A percentile compares a stretch with the other conserved stretches of the same genome.
phyloP scores from a whole-genome alignment of 192 early-diverging fungal genomes.

The Helicostylum pulchrum region DNA sequence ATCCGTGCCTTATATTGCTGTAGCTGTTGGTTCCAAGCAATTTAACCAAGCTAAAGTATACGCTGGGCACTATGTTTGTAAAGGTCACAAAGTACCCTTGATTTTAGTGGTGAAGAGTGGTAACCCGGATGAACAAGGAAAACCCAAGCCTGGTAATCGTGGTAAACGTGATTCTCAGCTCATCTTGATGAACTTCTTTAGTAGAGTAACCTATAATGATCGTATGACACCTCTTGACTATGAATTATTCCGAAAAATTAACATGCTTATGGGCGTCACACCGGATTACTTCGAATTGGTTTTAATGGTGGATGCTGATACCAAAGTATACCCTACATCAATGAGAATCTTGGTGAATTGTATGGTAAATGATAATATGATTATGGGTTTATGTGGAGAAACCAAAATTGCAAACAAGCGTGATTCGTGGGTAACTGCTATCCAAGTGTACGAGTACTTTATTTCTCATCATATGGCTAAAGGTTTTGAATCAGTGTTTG shows the following conservation, averaged over 20 bases:
- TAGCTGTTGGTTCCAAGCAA: constrained; percentile 72
- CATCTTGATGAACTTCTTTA: constrained; percentile 95
- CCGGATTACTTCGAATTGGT: constrained; percentile 82
- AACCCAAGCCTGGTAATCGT: constrained; percentile 82
- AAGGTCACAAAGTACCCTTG: constrained; percentile 64
- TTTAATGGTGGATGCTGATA: constrained; percentile 92
- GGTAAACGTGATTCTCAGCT: constrained; percentile 97
- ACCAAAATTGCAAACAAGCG: constrained; percentile 95
- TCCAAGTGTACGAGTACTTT: constrained; percentile 99
- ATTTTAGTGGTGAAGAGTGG: constrained; percentile 74
- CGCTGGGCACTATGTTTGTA: constrained; percentile 68
- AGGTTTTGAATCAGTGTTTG: constrained; percentile 94
- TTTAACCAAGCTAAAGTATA: constrained; percentile 78
- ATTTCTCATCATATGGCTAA: constrained; percentile 95
- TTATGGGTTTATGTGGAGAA: constrained; percentile 98
- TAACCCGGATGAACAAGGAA: constrained; percentile 61
- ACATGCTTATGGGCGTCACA: constrained; percentile 79
- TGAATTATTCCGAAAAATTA: constrained; percentile 87
- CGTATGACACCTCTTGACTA: constrained; percentile 89
- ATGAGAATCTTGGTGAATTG: constrained; percentile 81
- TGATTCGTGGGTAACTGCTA: constrained; percentile 86
- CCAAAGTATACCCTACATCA: constrained; percentile 75
- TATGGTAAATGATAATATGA: constrained; percentile 85
- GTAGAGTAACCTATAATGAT: constrained; percentile 81
- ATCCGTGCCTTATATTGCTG: constrained; percentile 74